These are phyloP conservation scores for Cercospora sesami DNA, from an alignment of 2,329 filamentous ascomycete species.

Conservation along the genomic window DNA sequence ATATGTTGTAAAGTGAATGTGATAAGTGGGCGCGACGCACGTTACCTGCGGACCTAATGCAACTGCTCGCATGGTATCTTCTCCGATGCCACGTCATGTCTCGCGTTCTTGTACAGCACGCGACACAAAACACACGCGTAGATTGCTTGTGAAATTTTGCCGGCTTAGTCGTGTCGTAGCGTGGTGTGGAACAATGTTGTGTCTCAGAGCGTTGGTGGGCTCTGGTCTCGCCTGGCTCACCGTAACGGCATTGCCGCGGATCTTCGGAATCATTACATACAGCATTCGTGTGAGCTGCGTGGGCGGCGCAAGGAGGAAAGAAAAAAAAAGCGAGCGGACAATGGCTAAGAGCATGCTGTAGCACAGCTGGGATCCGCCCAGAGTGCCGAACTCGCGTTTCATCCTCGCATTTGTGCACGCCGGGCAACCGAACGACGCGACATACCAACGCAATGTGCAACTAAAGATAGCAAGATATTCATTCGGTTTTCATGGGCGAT, in stretches of 20 bases:
- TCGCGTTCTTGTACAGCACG: constrained; percentile 19
- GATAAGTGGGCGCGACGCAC: constrained; percentile 8
- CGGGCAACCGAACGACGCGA: constrained; percentile 21
- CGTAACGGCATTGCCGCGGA: constrained; percentile 25
- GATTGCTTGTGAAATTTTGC: constrained; percentile 25
- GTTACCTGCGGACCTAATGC: constrained; percentile 15
- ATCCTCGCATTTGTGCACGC: constrained; percentile 24
- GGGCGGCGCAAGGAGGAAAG: constrained; percentile 26
- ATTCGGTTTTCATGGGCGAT: constrained; percentile 1
- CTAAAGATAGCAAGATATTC: constrained; percentile 11
- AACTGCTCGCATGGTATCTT: constrained; percentile 15
- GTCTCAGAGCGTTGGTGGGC: constrained; percentile 4
- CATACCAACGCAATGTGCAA: constrained; percentile 14
- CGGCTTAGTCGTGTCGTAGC: constrained; percentile 25
- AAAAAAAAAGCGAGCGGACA: constrained; percentile 4
- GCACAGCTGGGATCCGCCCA: constrained; percentile 22
- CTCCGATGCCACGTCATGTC: constrained; percentile 19
- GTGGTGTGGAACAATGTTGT: constrained; percentile 18
- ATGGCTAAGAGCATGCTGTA: constrained; percentile 24
- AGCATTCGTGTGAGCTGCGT: constrained; percentile 17
- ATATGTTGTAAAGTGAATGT: constrained; percentile 21
- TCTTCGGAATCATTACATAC: constrained; percentile 23
- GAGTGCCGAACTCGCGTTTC: constrained; percentile 26
- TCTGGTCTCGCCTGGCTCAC: constrained; percentile 19
- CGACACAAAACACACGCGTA: constrained; percentile 26